Evolutionary conservation across 768 basidiomycete genomes (phyloP).

Genomic region (Phaffia tasmanica): DNA sequence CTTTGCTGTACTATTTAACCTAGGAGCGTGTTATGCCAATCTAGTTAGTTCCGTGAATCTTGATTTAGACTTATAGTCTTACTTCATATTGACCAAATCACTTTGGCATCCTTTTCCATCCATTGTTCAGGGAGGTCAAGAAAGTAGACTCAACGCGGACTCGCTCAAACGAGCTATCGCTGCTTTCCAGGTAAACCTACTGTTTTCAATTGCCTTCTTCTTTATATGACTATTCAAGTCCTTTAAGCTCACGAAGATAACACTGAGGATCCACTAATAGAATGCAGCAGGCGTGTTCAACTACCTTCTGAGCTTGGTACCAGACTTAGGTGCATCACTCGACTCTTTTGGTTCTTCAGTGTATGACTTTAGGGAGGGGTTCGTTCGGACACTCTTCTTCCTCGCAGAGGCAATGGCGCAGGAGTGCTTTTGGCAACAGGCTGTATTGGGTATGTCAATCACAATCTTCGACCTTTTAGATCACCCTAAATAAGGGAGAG

Average conservation of each 20-base stretch:
- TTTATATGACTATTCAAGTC: not conserved
- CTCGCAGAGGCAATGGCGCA: slow-evolving; percentile 90
- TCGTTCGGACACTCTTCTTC: slow-evolving; percentile 54
- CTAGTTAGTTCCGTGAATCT: slow-evolving; percentile 41
- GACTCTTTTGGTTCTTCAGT: slow-evolving; percentile 31
- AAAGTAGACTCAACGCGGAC: slow-evolving; percentile 43
- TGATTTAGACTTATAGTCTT: not conserved
- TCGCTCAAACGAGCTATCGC: slow-evolving; percentile 70
- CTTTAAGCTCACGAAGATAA: not conserved
- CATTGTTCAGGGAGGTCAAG: slow-evolving; percentile 24
- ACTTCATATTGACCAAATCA: not conserved
- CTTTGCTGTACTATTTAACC: slow-evolving; percentile 66
- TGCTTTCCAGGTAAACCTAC: slow-evolving; percentile 56
- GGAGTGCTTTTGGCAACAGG: slow-evolving; percentile 92
- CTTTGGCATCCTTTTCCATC: not conserved
- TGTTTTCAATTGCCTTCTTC: slow-evolving; percentile 37
- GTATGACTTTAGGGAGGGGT: slow-evolving; percentile 54
- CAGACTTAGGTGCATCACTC: slow-evolving; percentile 31
- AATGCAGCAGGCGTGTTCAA: slow-evolving; percentile 34
- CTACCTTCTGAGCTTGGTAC: slow-evolving; percentile 34
- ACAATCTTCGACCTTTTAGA: not conserved
- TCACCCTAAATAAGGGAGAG: not conserved
- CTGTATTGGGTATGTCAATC: slow-evolving; percentile 54
- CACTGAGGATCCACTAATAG: slow-evolving; percentile 19
- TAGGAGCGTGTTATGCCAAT: slow-evolving; percentile 74